Conservation (phyloP, 495 filamentous ascomycete species). For the Bombardia bombarda region DNA sequence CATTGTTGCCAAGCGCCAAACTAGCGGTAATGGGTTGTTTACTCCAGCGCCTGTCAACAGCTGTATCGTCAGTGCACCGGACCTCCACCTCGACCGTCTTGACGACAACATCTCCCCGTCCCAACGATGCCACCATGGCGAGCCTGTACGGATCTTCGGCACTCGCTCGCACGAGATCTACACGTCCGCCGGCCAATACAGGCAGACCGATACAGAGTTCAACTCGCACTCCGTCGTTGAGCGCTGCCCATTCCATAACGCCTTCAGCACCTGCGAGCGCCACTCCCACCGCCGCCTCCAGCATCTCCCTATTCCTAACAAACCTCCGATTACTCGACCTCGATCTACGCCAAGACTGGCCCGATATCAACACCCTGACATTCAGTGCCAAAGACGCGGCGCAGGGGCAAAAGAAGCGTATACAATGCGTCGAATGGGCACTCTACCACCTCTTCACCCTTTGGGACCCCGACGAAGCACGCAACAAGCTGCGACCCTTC, state of each 20-base stretch:
- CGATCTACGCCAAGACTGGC: conserved; percentile 70
- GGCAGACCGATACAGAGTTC: conserved; percentile 11
- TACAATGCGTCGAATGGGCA: conserved; percentile 75
- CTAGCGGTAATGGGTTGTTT: no score
- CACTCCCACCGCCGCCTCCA: conserved; percentile 12
- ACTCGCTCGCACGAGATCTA: conserved; percentile 16
- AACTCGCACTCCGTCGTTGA: conserved; percentile 8
- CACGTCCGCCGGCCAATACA: conserved; percentile 11
- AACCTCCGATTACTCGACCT: conserved; percentile 75
- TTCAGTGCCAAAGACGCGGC: conserved; percentile 59
- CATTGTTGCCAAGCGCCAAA: no score
- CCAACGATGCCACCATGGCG: conserved; percentile 23
- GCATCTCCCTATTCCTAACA: conserved; percentile 59
- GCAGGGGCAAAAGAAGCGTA: conserved; percentile 68
- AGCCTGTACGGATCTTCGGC: conserved; percentile 13
- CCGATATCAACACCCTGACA: conserved; percentile 52
- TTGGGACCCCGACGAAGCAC: conserved; percentile 69
- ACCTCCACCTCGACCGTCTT: no score
- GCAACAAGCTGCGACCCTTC: conserved; percentile 80
- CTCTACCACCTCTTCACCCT: conserved; percentile 71
- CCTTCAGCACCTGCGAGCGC: conserved; percentile 2
- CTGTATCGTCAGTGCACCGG: no score
- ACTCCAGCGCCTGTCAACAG: no score
- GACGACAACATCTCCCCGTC: conserved; percentile 1
- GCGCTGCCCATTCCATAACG: conserved; percentile 2